Evolutionary conservation across 441 rosid species (phyloP).

Genomic region (Adansonia grandidieri): DNA sequence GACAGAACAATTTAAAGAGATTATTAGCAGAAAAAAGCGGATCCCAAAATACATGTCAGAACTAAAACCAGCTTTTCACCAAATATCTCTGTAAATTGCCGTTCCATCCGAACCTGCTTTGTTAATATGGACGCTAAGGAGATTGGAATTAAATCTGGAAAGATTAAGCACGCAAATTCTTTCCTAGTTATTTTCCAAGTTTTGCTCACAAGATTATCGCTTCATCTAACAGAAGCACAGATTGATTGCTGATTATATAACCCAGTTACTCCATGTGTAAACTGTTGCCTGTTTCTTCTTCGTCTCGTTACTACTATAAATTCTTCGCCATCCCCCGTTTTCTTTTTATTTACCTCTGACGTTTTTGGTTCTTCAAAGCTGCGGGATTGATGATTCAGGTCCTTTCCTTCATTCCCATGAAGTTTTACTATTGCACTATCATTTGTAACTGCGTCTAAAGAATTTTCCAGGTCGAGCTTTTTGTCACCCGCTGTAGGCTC

Average conservation of each 20-base stretch:
- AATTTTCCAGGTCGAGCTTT: slow-evolving; percentile 33
- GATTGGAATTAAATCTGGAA: neutral
- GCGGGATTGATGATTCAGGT: slow-evolving; percentile 28
- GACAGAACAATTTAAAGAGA: slow-evolving; percentile 19
- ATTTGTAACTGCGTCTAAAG: slow-evolving; percentile 52
- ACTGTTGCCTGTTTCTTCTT: slow-evolving; percentile 62
- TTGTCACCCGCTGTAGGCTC: slow-evolving; percentile 29
- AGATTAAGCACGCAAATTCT: too few relatives aligned
- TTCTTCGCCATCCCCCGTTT: slow-evolving; percentile 53
- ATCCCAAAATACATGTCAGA: neutral
- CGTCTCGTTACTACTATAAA: slow-evolving; percentile 55
- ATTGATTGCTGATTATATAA: slow-evolving; percentile 69
- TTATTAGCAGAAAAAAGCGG: neutral
- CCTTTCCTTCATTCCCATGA: slow-evolving; percentile 46
- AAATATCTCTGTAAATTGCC: neutral
- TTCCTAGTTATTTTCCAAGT: neutral
- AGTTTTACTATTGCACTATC: slow-evolving; percentile 58
- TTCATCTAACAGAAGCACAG: slow-evolving; percentile 59
- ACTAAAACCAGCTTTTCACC: neutral
- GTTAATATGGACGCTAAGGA: neutral
- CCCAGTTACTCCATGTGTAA: slow-evolving; percentile 48
- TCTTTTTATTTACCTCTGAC: slow-evolving; percentile 36
- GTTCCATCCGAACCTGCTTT: neutral
- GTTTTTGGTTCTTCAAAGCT: slow-evolving; percentile 36
- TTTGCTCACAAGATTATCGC: neutral